Conservation (phyloP, 352 stramenopile genomes). For the Phytophthora colocasiae region DNA sequence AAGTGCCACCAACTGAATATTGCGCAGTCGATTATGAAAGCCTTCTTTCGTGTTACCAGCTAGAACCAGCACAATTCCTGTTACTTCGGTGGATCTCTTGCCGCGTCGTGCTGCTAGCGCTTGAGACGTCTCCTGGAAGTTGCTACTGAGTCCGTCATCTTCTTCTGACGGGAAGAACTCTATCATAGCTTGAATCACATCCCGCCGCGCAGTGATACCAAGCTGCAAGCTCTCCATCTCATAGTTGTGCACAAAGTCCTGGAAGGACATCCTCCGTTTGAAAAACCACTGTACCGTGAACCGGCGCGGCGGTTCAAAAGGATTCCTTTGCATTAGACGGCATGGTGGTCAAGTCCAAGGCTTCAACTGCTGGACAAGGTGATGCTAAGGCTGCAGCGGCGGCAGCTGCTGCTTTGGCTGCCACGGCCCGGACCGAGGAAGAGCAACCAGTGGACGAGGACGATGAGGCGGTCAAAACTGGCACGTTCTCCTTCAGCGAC, state of each 20-base stretch:
- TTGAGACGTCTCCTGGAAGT: slow-evolving; percentile 53
- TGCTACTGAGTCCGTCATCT: slow-evolving; percentile 36
- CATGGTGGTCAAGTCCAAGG: slow-evolving; percentile 33
- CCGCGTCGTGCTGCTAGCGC: slow-evolving; percentile 52
- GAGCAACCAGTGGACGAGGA: slow-evolving; percentile 47
- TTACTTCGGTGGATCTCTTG: slow-evolving; percentile 15
- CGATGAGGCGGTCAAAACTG: slow-evolving; percentile 45
- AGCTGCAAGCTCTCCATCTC: slow-evolving; percentile 82
- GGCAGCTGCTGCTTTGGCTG: slow-evolving; percentile 9
- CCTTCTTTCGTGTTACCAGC: slow-evolving; percentile 63
- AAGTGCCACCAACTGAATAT: slow-evolving; percentile 72
- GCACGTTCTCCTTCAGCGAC: slow-evolving; percentile 75
- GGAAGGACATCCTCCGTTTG: slow-evolving; percentile 50
- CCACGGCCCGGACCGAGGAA: slow-evolving; percentile 24
- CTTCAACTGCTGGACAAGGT: slow-evolving; percentile 28
- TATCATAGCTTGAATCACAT: slow-evolving; percentile 57
- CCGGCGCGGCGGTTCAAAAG: slow-evolving; percentile 31
- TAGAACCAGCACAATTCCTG: slow-evolving; percentile 39
- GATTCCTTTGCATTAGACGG: not conserved
- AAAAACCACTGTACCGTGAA: slow-evolving; percentile 8
- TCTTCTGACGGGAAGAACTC: slow-evolving; percentile 52
- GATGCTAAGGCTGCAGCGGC: slow-evolving; percentile 33
- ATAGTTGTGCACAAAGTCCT: slow-evolving; percentile 76
- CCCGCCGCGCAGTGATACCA: slow-evolving; percentile 65
- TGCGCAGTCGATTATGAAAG: slow-evolving; percentile 69